phyloP scores from a whole-genome alignment of 2,329 filamentous ascomycete genomes.

The Cercospora sp. region DNA sequence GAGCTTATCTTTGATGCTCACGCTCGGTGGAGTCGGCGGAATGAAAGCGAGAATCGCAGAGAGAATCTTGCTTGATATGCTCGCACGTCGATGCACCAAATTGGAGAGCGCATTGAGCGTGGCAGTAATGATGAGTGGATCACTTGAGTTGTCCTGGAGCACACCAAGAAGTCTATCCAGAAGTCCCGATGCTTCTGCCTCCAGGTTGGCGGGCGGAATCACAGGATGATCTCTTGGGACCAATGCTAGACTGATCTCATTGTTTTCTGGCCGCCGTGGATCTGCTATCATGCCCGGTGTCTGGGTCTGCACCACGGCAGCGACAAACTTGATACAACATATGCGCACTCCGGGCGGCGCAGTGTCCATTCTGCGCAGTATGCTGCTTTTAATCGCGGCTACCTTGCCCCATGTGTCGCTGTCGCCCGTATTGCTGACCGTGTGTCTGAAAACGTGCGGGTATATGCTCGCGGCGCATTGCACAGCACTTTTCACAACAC shows the following conservation, averaged over 20 bases:
- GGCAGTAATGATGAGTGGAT: constrained; percentile 84
- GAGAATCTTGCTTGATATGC: constrained; percentile 80
- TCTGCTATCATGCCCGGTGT: constrained; percentile 80
- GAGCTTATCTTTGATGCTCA: constrained; percentile 68
- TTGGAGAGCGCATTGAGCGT: constrained; percentile 86
- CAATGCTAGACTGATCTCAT: constrained; percentile 83
- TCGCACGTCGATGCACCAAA: constrained; percentile 77
- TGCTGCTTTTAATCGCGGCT: constrained; percentile 82
- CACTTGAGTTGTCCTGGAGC: constrained; percentile 80
- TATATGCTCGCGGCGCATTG: constrained; percentile 92
- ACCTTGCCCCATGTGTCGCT: constrained; percentile 82
- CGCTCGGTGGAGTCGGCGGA: constrained; percentile 70
- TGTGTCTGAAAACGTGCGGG: constrained; percentile 86
- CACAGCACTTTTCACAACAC: constrained; percentile 81
- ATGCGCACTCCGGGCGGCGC: constrained; percentile 75
- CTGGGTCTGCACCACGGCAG: constrained; percentile 88
- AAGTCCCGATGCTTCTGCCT: constrained; percentile 88
- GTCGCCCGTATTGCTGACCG: constrained; percentile 84
- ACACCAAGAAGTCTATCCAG: constrained; percentile 83
- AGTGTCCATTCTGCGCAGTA: constrained; percentile 84
- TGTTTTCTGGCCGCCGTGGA: constrained; percentile 75
- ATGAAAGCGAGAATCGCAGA: constrained; percentile 88
- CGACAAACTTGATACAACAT: constrained; percentile 96
- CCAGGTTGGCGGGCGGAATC: constrained; percentile 75
- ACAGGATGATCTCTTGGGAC: constrained; percentile 80